Percentiles rank a stretch among this genome's conserved stretches.
These are phyloP conservation scores for Tylopilus orsonianus DNA, from an alignment of 1,284 basidiomycete genomes.

Conservation along the genomic window DNA sequence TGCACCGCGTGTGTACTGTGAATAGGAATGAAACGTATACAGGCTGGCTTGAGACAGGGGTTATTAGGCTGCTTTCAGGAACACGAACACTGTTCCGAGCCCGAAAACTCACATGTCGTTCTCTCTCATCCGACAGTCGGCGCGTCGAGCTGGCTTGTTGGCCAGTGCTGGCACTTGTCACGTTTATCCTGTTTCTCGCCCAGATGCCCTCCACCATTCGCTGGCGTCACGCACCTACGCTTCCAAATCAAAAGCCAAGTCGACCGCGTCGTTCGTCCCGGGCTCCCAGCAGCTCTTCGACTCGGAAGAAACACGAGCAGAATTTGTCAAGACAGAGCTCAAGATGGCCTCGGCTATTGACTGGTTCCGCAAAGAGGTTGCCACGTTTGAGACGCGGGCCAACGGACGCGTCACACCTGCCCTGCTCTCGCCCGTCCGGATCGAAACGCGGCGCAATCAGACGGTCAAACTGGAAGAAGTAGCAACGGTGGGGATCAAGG, in stretches of 20 bases:
- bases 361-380: conserved; percentile 71
- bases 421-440: conserved; percentile 66
- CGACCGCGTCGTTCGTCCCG: conserved; percentile 54
- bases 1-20: too few relatives aligned
- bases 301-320: conserved; percentile 45
- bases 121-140: conserved; percentile 14
- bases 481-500: conserved; percentile 74
- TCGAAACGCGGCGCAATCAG: conserved; percentile 45
- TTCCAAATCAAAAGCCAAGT: conserved; percentile 38
- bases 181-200: not conserved
- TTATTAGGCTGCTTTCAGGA: not conserved
- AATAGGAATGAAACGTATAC: too few relatives aligned
- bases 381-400: conserved; percentile 65
- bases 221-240: conserved; percentile 27
- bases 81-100: too few relatives aligned
- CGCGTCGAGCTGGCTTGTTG: conserved; percentile 3
- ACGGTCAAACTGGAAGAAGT: conserved; percentile 58
- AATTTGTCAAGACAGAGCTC: conserved; percentile 59
- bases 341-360: conserved; percentile 64
- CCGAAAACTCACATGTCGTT: conserved; percentile 15
- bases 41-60: conserved; percentile 6
- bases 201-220: not conserved
- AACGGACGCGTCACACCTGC: conserved; percentile 72
- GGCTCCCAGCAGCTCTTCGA: conserved; percentile 56
- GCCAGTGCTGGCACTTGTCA: not conserved